Conservation (phyloP, 441 rosid species). For the Omphalea diandra region DNA sequence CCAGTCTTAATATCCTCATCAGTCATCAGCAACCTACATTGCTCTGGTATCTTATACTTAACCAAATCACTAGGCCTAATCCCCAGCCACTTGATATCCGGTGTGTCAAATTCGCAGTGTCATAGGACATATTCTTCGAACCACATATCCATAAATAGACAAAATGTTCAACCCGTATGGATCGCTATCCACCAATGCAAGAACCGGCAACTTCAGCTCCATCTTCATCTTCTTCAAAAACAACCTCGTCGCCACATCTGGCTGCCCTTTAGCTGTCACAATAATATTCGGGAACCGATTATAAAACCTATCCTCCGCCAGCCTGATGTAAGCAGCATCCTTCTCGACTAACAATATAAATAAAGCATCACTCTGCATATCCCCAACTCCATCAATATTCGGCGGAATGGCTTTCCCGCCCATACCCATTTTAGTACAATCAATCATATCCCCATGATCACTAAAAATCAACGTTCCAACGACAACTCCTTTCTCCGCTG, state of each 20-base stretch:
- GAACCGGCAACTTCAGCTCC: conserved; percentile 89
- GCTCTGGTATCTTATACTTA: conserved; percentile 89
- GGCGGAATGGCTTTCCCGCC: conserved; percentile 98
- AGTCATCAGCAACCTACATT: conserved; percentile 91
- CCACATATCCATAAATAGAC: conserved; percentile 98
- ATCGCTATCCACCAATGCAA: conserved; percentile 95
- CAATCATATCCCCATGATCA: conserved; percentile 91
- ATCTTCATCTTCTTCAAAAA: conserved; percentile 91
- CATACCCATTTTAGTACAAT: conserved; percentile 96
- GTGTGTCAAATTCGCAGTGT: conserved; percentile 95
- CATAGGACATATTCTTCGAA: conserved; percentile 98
- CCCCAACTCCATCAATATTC: conserved; percentile 86
- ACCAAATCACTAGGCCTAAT: conserved; percentile 92
- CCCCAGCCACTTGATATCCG: conserved; percentile 96
- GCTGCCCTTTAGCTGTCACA: conserved; percentile 94
- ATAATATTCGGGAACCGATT: conserved; percentile 94
- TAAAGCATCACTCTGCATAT: conserved; percentile 87
- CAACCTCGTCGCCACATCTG: conserved; percentile 93
- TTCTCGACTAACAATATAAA: conserved; percentile 88
- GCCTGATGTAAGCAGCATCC: conserved; percentile 88
- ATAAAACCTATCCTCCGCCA: conserved; percentile 94
- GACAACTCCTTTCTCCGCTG: conserved; percentile 91
- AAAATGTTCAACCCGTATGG: conserved; percentile 92
- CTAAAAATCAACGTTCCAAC: conserved; percentile 89
- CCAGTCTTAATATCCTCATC: conserved; percentile 99